Conservation (phyloP, 768 basidiomycete species). For the Serendipita vermifera region DNA sequence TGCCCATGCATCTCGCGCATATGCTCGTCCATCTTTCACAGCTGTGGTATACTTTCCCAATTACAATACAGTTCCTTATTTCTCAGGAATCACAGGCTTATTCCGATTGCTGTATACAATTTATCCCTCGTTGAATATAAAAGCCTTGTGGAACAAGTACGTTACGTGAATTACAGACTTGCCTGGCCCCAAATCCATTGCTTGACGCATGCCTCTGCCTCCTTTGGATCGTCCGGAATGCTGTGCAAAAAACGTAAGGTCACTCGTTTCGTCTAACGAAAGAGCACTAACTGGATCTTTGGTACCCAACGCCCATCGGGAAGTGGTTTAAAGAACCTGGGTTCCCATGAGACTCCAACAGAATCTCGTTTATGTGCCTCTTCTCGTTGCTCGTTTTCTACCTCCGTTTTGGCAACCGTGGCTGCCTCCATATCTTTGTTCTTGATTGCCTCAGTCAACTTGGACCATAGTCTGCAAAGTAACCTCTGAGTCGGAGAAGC, state of each 20-base stretch:
- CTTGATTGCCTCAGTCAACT: constrained; percentile 73
- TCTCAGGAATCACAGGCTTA: too few relatives aligned
- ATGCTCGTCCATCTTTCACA: too few relatives aligned
- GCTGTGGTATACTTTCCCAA: too few relatives aligned
- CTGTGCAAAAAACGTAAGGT: constrained; percentile 28
- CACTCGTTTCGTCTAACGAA: too few relatives aligned
- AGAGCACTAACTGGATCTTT: constrained; percentile 42
- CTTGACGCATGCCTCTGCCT: constrained; percentile 52
- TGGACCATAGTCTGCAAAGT: constrained; percentile 54
- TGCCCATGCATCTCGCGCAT: too few relatives aligned
- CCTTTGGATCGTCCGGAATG: constrained; percentile 53
- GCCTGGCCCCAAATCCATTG: constrained; percentile 59
- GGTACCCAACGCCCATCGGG: constrained; percentile 70
- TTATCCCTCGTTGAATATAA: too few relatives aligned
- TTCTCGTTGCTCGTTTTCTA: constrained; percentile 89
- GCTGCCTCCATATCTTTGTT: constrained; percentile 90
- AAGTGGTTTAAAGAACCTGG: constrained; percentile 66
- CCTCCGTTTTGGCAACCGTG: constrained; percentile 73
- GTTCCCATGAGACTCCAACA: constrained; percentile 49
- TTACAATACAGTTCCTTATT: too few relatives aligned
- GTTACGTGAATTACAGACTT: constrained; percentile 2
- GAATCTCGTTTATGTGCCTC: constrained; percentile 60
- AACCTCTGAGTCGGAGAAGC: not conserved
- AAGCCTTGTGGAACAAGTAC: too few relatives aligned
- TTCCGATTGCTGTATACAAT: too few relatives aligned